Evolutionary conservation across 2,329 filamentous ascomycete genomes (phyloP).

Genomic region (Pseudogymnoascus sp.): DNA sequence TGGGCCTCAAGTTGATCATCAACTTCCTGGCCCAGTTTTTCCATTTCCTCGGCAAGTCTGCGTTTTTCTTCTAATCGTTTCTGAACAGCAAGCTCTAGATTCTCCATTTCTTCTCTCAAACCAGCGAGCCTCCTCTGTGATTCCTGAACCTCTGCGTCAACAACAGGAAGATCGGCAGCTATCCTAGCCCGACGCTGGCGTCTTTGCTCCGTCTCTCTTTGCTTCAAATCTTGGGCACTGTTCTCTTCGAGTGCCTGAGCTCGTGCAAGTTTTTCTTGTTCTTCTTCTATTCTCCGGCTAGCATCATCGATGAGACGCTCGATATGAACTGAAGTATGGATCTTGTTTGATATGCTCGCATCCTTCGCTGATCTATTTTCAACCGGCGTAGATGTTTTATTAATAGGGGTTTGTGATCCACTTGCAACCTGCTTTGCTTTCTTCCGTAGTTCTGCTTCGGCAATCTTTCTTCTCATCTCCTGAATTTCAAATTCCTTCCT

Average conservation of each 20-base stretch:
- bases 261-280: conserved; percentile 23
- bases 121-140: conserved; percentile 24
- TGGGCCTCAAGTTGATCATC: conserved; percentile 29
- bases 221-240: conserved; percentile 21
- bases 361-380: conserved; percentile 7
- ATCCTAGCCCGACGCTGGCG: conserved; percentile 27
- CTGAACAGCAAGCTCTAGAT: conserved; percentile 25
- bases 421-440: conserved; percentile 23
- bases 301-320: conserved; percentile 21
- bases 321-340: conserved; percentile 22
- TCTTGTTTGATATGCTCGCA: conserved; percentile 16
- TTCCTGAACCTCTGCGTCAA: conserved; percentile 29
- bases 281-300: conserved; percentile 16
- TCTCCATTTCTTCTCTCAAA: conserved; percentile 26
- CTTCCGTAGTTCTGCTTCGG: conserved; percentile 26
- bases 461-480: conserved; percentile 43
- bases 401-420: conserved; percentile 23
- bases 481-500: conserved; percentile 53
- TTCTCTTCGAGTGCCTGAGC: conserved; percentile 20
- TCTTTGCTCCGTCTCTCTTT: conserved; percentile 23
- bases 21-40: conserved; percentile 27
- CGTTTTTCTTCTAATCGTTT: conserved; percentile 28
- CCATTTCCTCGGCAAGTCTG: conserved; percentile 28
- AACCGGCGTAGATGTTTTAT: conserved; percentile 13
- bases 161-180: conserved; percentile 24